Base-by-base conservation (phyloP, 2,329 filamentous ascomycete species). In the Amphichorda felina region DNA sequence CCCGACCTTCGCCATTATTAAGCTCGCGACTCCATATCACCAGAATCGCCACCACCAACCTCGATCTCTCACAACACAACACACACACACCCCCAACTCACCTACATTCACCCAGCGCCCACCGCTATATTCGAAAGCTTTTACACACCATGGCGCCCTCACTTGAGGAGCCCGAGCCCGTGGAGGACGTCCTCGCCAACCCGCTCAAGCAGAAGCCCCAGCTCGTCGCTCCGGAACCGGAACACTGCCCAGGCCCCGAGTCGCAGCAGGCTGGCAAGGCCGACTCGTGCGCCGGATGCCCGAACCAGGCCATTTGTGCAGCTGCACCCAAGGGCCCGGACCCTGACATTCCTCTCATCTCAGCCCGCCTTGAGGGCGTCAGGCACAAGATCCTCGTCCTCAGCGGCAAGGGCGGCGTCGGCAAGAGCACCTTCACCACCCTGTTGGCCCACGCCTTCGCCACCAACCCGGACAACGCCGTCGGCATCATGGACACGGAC, bases 401-500 rank as follows among this genome's bases (percentile, higher is more conserved):
- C 4, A 89, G 82, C 35, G 91, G 91, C 42, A 98, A 96, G 67
- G 91, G 91, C 41, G 91, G 91, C 32, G 91, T 98, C 1, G 91
- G 91, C 7, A 98, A 98, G 62, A 91, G 82, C 46, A 96, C 91
- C 0, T 94, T 96, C 53, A 89, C 84, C 3, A 82, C 79, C 2
- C 75, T 96, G 48, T 75, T 96, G 14, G 82, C 84, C 2, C 86
- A 94, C 54, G 88, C 84, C 2, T 93, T 98, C 49, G 85, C 91
- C 2, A 74, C 75, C 11, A 85, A 93, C 55, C 76, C 80, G 0
- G 75, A 80, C 31, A 80, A 67, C 38, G 85, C 76, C 1, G 84
- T 98, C 19, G 91, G 89, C 15, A 80, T 98, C 47, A 95, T 96
- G 86, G 91, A 98, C 59, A 93, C 91, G 6, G 91, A 98, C 57